Evolutionary conservation across 257 asterid genomes (phyloP), one percentile per base, ranked within the genome.

Genomic region (Solanum etuberosum): DNA sequence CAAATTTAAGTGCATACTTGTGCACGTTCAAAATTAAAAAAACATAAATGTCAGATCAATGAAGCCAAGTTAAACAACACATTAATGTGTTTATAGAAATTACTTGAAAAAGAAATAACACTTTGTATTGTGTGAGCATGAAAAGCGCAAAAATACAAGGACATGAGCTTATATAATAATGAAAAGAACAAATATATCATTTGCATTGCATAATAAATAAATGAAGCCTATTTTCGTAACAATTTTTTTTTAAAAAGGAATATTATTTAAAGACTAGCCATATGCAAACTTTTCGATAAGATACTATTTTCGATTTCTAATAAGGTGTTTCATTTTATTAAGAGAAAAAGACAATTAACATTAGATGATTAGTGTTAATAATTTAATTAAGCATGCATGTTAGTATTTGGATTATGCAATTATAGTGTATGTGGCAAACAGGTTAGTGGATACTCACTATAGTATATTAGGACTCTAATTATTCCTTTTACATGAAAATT

Each of bases 381-480:
- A 42, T 8, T 40, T 72, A 10, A 68, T 16, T 7, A 25, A 77
- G 59, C n/a, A 42, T 77, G 84, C n/a, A 77, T 77, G 63, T 42
- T 42, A n/a, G 57, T 42, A 25, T 73, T 77, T 77, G 8, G 18
- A 42, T 40, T 77, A 77, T n/a, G 63, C 7, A 77, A 77, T 27
- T 14, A 42, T 77, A 77, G 63, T 15, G 63, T 77, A 72, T 32
- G 84, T 42, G 84, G 84, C 48, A 46, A 77, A 46, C 61, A 77
- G 14, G 35, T 77, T 42, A n/a, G n/a, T 42, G 23, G 76, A 77
- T 77, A 40, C 34, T 77, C 61, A 42, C 29, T 57, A 77, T 15
- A 25, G 25, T 7, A 7, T 5, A 23, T 5, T 38, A 76, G 61
- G 63, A 42, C 63, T 42, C 37, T 77, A 31, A 38, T 76, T 38